Evolutionary conservation across 345 rosid genomes (phyloP).

Genomic region (Dipteronia sinensis): DNA sequence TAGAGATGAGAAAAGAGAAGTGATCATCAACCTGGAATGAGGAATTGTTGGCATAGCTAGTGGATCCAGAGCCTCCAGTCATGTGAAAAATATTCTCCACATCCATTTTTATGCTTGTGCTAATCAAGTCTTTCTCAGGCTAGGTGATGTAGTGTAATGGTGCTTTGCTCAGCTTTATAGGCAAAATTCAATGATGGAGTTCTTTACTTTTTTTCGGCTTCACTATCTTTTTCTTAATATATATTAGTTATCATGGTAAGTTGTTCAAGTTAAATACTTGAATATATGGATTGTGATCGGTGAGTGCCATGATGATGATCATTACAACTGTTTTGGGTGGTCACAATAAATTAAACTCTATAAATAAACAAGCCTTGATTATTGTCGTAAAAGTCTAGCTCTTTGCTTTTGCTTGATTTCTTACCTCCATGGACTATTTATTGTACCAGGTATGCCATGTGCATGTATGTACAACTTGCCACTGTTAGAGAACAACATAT

Average conservation of each 20-base stretch:
- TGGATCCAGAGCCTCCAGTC: constrained; percentile 42
- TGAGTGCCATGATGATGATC: not conserved
- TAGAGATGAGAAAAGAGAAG: not conserved
- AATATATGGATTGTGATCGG: not conserved
- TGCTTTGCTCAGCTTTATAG: constrained; percentile 6
- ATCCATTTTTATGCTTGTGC: constrained; percentile 26
- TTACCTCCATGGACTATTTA: too few relatives aligned
- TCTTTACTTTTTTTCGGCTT: not conserved
- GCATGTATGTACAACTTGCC: too few relatives aligned
- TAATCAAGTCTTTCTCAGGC: not conserved
- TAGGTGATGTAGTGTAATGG: not conserved
- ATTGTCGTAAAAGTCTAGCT: too few relatives aligned
- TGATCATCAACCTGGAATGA: constrained; percentile 35
- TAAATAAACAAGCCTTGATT: too few relatives aligned
- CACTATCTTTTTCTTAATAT: not conserved
- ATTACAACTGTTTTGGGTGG: too few relatives aligned
- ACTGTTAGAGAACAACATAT: too few relatives aligned
- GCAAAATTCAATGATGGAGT: constrained; percentile 16
- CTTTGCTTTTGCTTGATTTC: too few relatives aligned
- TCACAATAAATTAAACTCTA: too few relatives aligned
- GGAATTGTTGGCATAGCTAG: constrained; percentile 55
- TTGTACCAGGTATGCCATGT: too few relatives aligned
- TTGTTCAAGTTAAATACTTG: not conserved
- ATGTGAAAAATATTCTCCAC: constrained; percentile 41
- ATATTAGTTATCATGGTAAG: not conserved